Base-by-base conservation (phyloP, 2,329 filamentous ascomycete genomes). In the Raffaelea ambrosiae region DNA sequence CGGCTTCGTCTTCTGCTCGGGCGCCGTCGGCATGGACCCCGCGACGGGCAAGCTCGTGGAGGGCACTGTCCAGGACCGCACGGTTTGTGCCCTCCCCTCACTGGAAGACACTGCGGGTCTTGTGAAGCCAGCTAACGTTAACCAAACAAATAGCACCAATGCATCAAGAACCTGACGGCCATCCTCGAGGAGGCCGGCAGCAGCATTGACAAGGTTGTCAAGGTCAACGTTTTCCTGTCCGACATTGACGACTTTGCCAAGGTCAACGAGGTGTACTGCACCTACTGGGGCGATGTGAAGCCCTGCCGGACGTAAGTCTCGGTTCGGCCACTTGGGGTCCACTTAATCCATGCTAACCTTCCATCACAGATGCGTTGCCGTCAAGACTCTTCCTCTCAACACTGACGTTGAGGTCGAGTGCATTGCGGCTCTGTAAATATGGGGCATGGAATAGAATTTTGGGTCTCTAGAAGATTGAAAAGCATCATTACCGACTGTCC, bases 351-450 rank as follows among this genome's bases (percentile, higher is more conserved):
- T 40, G 20, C 40, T 47, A 11, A 19, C 21, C 9, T 29, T 4
- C 19, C 13, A 14, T 23, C 11, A n/a, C 50, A 76, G 63, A 81
- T 95, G 88, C 63, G 87, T 95, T 46, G 88, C 88, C 4, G 89
- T 93, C 54, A 89, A 91, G 74, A 80, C 86, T 58, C 76, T 95
- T 53, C 88, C 88, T 50, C 88, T 90, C 74, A 81, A 82, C 47
- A 88, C 88, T 35, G 83, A 88, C 49, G 83, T 95, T 19, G 88
- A 95, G 74, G 90, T 95, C 63, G 88, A 95, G 74, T 86, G 81
- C 63, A 85, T 91, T 71, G 88, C 88, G 22, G 35, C 35, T 38
- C 18, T 38, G 18, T 38, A 38, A 38, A 38, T n/a, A 33, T n/a
- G n/a, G n/a, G n/a, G n/a, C n/a, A n/a, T n/a, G n/a, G n/a, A n/a